phyloP scores from a whole-genome alignment of 2,329 filamentous ascomycete genomes.

The Fusarium sp. region DNA sequence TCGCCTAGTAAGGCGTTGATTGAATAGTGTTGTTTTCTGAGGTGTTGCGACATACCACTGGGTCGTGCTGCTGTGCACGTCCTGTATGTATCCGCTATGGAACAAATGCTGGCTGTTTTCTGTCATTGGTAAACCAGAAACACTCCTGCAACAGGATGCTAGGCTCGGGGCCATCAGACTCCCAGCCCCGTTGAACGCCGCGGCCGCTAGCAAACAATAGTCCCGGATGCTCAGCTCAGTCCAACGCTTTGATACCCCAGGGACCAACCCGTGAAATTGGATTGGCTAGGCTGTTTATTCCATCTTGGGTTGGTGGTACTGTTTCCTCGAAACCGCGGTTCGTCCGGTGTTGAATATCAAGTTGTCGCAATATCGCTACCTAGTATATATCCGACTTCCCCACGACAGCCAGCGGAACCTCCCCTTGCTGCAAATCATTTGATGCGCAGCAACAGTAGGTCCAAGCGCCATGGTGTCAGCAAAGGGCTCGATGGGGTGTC shows the following conservation, averaged over 20 bases:
- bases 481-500: conserved; percentile 26
- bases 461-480: conserved; percentile 38
- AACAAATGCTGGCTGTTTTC: not conserved
- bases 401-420: conserved; percentile 32
- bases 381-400: conserved; percentile 34
- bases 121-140: not conserved
- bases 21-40: conserved; percentile 1
- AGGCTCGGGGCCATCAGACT: conserved; percentile 18
- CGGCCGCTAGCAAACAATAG: conserved; percentile 36
- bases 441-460: conserved; percentile 43
- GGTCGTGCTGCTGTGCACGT: not conserved
- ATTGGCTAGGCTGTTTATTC: conserved; percentile 8
- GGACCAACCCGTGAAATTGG: conserved; percentile 36
- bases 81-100: too few relatives aligned
- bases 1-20: not conserved
- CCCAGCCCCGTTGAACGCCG: conserved; percentile 8
- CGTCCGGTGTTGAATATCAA: conserved; percentile 4
- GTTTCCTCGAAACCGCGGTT: conserved; percentile 15
- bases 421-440: conserved; percentile 38
- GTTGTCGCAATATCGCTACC: conserved; percentile 12
- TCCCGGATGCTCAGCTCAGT: conserved; percentile 12
- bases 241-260: conserved; percentile 29
- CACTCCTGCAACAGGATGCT: conserved; percentile 3
- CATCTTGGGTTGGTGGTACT: not conserved
- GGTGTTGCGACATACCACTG: conserved; percentile 18